Base-by-base conservation (phyloP, 2,329 filamentous ascomycete species). In the Talaromyces sp. region DNA sequence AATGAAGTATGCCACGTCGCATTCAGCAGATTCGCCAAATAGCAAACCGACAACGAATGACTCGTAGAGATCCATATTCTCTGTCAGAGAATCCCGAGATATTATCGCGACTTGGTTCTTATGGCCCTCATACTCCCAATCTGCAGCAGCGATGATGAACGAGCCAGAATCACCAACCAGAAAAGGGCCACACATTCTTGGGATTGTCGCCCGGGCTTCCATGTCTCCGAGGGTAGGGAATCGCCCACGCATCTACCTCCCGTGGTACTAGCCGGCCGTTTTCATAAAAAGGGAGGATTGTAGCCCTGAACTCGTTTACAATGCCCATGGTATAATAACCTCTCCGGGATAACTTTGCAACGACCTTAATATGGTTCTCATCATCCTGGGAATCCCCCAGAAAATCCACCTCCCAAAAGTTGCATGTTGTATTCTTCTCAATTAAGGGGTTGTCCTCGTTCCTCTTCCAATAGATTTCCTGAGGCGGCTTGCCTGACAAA, bases 41-140 rank as follows among this genome's bases (percentile, higher is more conserved):
- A 36, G 25, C 19, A 57, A 10, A 19, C 55, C 46, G 39, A 57
- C 55, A 43, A 57, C 10, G 36, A 57, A 57, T 25, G 46, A 31
- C 31, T 52, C 21, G 17, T 19, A 5, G 22, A 7, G 15, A 52
- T 22, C n/a, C n/a, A n/a, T n/a, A n/a, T n/a, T n/a, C n/a, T n/a
- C n/a, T n/a, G 9, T 9, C n/a, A 11, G 17, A 39, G n/a, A 5
- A 6, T 51, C 9, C 17, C 35, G 10, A 25, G 25, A 33, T 19
- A 1, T 7, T 39, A 56, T 46, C 21, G 31, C 2, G 21, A 56
- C 15, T 48, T 39, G 9, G n/a, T 31, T 56, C 15, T 37, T 21
- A 37, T 17, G 2, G 31, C 21, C 33, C 11, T 1, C 31, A 28
- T 19, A 48, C 5, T 43, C 8, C 36, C 36, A 57, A 15, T 33